phyloP scores from a whole-genome alignment of 2,329 filamentous ascomycete species.

The Trichothecium roseum region DNA sequence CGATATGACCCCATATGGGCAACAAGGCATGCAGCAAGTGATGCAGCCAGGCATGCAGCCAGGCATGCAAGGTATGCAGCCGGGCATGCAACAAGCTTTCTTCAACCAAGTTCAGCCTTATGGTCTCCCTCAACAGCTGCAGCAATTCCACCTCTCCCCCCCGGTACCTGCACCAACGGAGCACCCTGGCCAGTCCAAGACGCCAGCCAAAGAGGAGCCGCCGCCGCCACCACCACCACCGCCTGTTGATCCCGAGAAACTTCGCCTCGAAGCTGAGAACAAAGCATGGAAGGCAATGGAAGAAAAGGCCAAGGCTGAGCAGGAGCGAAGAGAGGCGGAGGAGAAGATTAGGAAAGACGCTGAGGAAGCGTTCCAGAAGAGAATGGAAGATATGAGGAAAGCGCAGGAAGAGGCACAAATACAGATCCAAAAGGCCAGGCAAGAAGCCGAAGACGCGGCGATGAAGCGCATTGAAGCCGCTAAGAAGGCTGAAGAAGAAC shows the following conservation, averaged over 20 bases:
- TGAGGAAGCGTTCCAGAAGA: constrained; percentile 29
- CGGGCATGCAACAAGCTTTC: neutral
- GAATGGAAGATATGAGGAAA: constrained; percentile 28
- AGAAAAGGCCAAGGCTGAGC: constrained; percentile 33
- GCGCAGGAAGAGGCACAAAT: constrained; percentile 34
- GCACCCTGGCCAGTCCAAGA: constrained; percentile 23
- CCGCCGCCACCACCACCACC: constrained; percentile 21
- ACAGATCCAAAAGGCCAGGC: constrained; percentile 35
- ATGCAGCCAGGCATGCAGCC: too few relatives aligned
- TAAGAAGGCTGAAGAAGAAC: constrained; percentile 34
- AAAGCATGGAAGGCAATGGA: constrained; percentile 36
- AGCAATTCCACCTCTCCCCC: constrained; percentile 27
- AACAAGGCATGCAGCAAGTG: constrained; percentile 8
- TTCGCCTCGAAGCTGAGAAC: constrained; percentile 51
- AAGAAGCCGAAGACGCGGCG: constrained; percentile 33
- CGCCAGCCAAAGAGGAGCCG: constrained; percentile 30
- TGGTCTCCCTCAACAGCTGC: constrained; percentile 18
- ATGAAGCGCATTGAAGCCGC: constrained; percentile 33
- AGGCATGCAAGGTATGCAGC: too few relatives aligned
- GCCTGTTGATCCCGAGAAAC: constrained; percentile 42
- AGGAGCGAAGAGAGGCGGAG: constrained; percentile 32
- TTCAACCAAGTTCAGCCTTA: constrained; percentile 4
- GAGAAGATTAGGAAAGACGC: constrained; percentile 34
- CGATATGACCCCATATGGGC: constrained; percentile 41
- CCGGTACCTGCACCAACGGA: constrained; percentile 33